phyloP scores from a whole-genome alignment of 2,329 filamentous ascomycete genomes.

The Hortaea sp. region DNA sequence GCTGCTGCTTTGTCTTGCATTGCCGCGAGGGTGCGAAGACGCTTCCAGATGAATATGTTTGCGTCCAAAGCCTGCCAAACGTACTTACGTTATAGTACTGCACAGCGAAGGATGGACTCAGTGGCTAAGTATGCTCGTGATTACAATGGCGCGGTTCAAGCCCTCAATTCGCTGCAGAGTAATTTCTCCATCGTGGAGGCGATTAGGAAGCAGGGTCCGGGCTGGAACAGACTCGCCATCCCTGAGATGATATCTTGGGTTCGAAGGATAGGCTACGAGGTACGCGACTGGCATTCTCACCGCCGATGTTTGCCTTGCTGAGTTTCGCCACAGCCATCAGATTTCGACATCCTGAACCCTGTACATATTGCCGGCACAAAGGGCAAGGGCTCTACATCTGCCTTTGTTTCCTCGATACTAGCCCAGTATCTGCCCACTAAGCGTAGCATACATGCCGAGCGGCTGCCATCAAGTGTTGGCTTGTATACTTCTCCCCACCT shows the following conservation, averaged over 20 bases:
- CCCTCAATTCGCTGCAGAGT: slow-evolving; percentile 67
- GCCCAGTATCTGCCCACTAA: slow-evolving; percentile 45
- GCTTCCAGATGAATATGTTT: too few relatives aligned
- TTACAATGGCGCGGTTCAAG: slow-evolving; percentile 53
- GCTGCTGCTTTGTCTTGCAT: too few relatives aligned
- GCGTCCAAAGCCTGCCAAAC: too few relatives aligned
- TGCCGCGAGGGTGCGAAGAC: too few relatives aligned
- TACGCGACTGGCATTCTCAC: slow-evolving; percentile 30
- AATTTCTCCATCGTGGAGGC: slow-evolving; percentile 71
- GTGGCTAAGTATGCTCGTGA: slow-evolving; percentile 10
- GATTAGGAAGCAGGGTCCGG: slow-evolving; percentile 62
- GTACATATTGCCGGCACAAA: slow-evolving; percentile 91
- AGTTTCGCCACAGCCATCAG: slow-evolving; percentile 40
- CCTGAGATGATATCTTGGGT: slow-evolving; percentile 78
- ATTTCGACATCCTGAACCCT: slow-evolving; percentile 49
- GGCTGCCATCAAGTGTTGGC: slow-evolving; percentile 42
- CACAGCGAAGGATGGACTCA: slow-evolving; percentile 7
- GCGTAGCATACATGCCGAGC: slow-evolving; percentile 21
- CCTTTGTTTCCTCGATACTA: slow-evolving; percentile 74
- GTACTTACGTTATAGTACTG: too few relatives aligned
- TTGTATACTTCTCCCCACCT: slow-evolving; percentile 83
- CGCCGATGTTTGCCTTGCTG: too few relatives aligned
- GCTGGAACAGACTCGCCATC: slow-evolving; percentile 64
- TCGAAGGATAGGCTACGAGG: slow-evolving; percentile 62
- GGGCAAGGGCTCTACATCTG: slow-evolving; percentile 82